phyloP scores from a whole-genome alignment of 192 early-diverging fungal genomes.

The Kappamyces sp. region DNA sequence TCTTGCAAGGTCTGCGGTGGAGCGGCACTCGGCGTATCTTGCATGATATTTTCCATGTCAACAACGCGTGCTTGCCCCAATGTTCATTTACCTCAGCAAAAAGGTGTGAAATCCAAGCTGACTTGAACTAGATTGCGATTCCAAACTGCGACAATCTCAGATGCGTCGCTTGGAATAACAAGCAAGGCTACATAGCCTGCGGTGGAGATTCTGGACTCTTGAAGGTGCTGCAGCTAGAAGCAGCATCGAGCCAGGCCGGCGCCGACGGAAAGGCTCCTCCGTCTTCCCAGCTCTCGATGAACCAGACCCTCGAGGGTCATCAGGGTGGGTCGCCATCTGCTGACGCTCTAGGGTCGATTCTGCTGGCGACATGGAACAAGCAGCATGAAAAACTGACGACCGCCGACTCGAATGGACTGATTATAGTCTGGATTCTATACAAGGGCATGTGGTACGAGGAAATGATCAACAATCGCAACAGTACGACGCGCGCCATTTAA shows the following conservation, averaged over 20 bases:
- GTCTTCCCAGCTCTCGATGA: constrained; percentile 51
- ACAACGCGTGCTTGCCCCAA: constrained; percentile 7
- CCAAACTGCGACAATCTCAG: constrained; percentile 49
- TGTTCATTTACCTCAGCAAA: constrained; percentile 41
- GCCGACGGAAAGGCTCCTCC: constrained; percentile 4
- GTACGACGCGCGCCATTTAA: neutral
- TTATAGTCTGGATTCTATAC: constrained; percentile 63
- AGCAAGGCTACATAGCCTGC: constrained; percentile 58
- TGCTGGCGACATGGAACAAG: constrained; percentile 51
- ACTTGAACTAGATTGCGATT: constrained; percentile 43
- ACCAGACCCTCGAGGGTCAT: constrained; percentile 58
- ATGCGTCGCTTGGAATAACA: constrained; percentile 55
- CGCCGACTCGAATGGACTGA: constrained; percentile 52
- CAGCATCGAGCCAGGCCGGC: constrained; percentile 9
- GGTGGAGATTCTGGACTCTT: constrained; percentile 56
- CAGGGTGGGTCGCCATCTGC: constrained; percentile 22
- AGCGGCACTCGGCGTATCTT: too few species aligned
- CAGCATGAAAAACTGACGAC: constrained; percentile 53
- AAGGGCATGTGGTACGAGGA: constrained; percentile 63
- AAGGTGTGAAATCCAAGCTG: constrained; percentile 26
- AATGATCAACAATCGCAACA: constrained; percentile 65
- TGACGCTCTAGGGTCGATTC: constrained; percentile 34
- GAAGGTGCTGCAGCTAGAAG: constrained; percentile 56
- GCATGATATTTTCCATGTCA: neutral
- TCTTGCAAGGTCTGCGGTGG: too few species aligned